Evolutionary conservation across 208 protist species (phyloP).

Genomic region (Crithidia thermophila): DNA sequence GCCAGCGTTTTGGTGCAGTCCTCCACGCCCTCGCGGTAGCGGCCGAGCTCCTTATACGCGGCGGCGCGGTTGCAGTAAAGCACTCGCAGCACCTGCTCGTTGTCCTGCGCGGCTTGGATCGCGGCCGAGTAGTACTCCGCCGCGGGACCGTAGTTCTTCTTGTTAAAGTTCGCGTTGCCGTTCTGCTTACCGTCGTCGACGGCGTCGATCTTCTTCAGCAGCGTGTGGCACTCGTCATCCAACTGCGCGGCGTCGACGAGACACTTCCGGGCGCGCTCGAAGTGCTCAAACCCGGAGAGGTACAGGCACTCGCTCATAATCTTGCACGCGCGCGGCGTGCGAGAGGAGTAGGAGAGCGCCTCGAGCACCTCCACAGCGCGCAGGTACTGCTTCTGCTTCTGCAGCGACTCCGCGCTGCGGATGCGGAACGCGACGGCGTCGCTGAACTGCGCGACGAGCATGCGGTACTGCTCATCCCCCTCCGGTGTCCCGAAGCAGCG

Average conservation of each 20-base stretch:
- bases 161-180: slow-evolving; percentile 82
- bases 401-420: slow-evolving; percentile 79
- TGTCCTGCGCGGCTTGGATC: slow-evolving; percentile 65
- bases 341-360: slow-evolving; percentile 47
- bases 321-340: slow-evolving; percentile 55
- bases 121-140: slow-evolving; percentile 80
- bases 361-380: slow-evolving; percentile 72
- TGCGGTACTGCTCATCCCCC: slow-evolving; percentile 80
- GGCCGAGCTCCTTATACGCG: slow-evolving; percentile 86
- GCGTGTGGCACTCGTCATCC: slow-evolving; percentile 71
- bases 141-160: slow-evolving; percentile 74
- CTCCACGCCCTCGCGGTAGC: slow-evolving; percentile 85
- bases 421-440: slow-evolving; percentile 75
- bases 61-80: slow-evolving; percentile 93
- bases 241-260: slow-evolving; percentile 56
- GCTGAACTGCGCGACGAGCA: slow-evolving; percentile 84
- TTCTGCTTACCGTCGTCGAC: slow-evolving; percentile 90
- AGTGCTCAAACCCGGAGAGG: slow-evolving; percentile 84
- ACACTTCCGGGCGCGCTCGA: slow-evolving; percentile 66
- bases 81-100: slow-evolving; percentile 86
- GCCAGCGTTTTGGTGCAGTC: slow-evolving; percentile 89
- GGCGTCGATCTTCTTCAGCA: slow-evolving; percentile 68
- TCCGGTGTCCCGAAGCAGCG: slow-evolving; percentile 68
- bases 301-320: slow-evolving; percentile 82
- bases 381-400: slow-evolving; percentile 60